Percentiles rank a stretch among this genome's conserved stretches.
Evolutionary conservation across 805 yeast genomes (phyloP).

Genomic region (Wickerhamomyces pijperi): DNA sequence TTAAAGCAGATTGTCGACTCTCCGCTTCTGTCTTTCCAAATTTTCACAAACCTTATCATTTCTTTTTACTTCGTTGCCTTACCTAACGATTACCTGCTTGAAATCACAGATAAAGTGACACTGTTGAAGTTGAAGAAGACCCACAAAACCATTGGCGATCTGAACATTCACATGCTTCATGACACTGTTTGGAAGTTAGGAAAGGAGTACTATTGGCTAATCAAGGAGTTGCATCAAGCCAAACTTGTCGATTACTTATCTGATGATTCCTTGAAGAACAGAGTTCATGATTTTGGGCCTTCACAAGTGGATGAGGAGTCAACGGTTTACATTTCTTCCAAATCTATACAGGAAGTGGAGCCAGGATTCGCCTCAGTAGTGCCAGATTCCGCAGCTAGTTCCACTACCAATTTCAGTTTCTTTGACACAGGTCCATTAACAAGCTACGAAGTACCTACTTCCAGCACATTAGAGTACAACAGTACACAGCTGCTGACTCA

Average conservation of each 20-base stretch:
- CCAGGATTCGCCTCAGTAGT: no score
- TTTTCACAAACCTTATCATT: conserved; percentile 25
- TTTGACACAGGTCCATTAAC: no score
- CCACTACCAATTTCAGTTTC: no score
- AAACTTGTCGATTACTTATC: conserved; percentile 5
- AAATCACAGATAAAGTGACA: conserved; percentile 1
- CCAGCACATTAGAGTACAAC: no score
- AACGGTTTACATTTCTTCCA: no score
- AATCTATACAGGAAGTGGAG: no score
- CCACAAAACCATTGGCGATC: conserved; percentile 3
- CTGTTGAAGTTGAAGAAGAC: conserved; percentile 2
- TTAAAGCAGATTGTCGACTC: conserved; percentile 25
- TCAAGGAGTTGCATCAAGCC: conserved; percentile 3
- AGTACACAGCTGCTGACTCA: no score
- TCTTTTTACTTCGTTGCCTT: conserved; percentile 22
- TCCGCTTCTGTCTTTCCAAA: conserved; percentile 27
- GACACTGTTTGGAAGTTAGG: conserved; percentile 7
- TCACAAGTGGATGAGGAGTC: no score
- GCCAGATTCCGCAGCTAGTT: no score
- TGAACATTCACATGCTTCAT: conserved; percentile 3
- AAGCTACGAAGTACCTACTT: no score
- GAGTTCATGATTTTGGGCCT: conserved; percentile 9
- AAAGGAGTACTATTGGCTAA: conserved; percentile 4
- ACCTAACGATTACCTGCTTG: conserved; percentile 13
- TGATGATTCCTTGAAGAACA: conserved; percentile 6